A percentile compares a stretch with the other conserved stretches of the same genome.
Evolutionary conservation across 306 rosid genomes (phyloP).

Genomic region (Cicer judaicum): DNA sequence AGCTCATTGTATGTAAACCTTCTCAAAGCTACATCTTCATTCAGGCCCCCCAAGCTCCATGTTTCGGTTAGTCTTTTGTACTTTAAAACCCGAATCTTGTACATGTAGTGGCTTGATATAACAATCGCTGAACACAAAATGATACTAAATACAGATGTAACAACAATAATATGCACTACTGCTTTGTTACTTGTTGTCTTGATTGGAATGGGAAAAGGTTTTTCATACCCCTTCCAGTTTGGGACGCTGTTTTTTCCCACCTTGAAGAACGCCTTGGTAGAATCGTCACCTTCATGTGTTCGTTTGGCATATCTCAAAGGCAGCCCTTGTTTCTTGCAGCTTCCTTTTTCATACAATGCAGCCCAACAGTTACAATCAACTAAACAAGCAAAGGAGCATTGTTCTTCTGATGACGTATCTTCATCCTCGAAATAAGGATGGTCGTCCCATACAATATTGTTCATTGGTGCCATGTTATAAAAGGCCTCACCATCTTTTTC

Average conservation of each 20-base stretch:
- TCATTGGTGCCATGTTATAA: slow-evolving; percentile 8
- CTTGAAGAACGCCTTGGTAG: slow-evolving; percentile 18
- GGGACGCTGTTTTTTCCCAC: slow-evolving; percentile 18
- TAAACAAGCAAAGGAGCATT: slow-evolving; percentile 42
- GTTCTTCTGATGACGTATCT: not conserved
- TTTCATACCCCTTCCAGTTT: not conserved
- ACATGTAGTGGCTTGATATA: slow-evolving; percentile 25
- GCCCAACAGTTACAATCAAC: slow-evolving; percentile 50
- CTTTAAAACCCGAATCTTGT: slow-evolving; percentile 43
- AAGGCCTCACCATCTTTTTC: not conserved
- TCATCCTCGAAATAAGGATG: not conserved
- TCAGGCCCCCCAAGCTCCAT: slow-evolving; percentile 43
- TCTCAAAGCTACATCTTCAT: slow-evolving; percentile 42
- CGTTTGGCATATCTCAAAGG: slow-evolving; percentile 48
- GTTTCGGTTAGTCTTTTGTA: slow-evolving; percentile 45
- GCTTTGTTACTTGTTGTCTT: slow-evolving; percentile 40
- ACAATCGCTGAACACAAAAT: slow-evolving; percentile 29
- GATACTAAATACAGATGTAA: slow-evolving; percentile 1
- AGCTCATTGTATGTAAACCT: slow-evolving; percentile 48
- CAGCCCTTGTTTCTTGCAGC: slow-evolving; percentile 36
- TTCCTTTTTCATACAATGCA: not conserved
- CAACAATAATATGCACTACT: slow-evolving; percentile 19
- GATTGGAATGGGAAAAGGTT: slow-evolving; percentile 10
- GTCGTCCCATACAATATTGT: not conserved
- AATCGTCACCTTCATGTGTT: rapidly evolving